Percentiles rank a stretch among this genome's conserved stretches.
These are phyloP conservation scores for Sarcodon aspratus DNA, from an alignment of 768 basidiomycete species.

Conservation along the genomic window DNA sequence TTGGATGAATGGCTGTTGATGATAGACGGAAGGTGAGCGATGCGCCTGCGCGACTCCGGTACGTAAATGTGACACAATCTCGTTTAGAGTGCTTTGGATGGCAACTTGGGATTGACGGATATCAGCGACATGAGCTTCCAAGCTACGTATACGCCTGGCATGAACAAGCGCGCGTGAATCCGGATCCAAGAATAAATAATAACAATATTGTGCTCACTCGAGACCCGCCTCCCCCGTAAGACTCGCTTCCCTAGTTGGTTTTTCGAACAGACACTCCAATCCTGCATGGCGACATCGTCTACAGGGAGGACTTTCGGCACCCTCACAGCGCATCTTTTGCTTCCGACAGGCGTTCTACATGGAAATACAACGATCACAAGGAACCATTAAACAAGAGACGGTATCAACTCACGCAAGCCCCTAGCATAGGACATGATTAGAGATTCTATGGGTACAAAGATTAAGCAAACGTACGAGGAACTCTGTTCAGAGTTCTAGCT, in stretches of 20 bases:
- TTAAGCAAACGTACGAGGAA: constrained; percentile 55
- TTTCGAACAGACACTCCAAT: constrained; percentile 90
- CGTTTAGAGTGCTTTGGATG: constrained; percentile 72
- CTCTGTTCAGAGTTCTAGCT: constrained; percentile 73
- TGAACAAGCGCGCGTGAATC: constrained; percentile 6
- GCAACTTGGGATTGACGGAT: constrained; percentile 61
- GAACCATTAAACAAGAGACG: not conserved
- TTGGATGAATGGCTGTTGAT: constrained; percentile 38
- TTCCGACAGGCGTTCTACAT: constrained; percentile 85
- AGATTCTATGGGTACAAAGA: not conserved
- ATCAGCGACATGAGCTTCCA: constrained; percentile 80
- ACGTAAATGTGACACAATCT: constrained; percentile 74
- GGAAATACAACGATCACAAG: constrained; percentile 2
- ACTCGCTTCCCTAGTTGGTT: constrained; percentile 79
- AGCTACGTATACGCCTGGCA: constrained; percentile 75
- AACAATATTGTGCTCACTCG: constrained; percentile 45
- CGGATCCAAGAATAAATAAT: not conserved
- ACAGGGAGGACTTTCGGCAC: constrained; percentile 95
- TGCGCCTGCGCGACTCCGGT: constrained; percentile 30
- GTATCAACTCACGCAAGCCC: constrained; percentile 60
- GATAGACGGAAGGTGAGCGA: constrained; percentile 55
- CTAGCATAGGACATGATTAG: constrained; percentile 25
- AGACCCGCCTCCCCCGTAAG: constrained; percentile 83
- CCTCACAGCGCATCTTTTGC: constrained; percentile 97
- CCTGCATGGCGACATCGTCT: constrained; percentile 84